Evolutionary conservation across 2,329 filamentous ascomycete genomes (phyloP), one percentile per base, ranked within the genome.

Genomic region (Celoporthe dispersa): DNA sequence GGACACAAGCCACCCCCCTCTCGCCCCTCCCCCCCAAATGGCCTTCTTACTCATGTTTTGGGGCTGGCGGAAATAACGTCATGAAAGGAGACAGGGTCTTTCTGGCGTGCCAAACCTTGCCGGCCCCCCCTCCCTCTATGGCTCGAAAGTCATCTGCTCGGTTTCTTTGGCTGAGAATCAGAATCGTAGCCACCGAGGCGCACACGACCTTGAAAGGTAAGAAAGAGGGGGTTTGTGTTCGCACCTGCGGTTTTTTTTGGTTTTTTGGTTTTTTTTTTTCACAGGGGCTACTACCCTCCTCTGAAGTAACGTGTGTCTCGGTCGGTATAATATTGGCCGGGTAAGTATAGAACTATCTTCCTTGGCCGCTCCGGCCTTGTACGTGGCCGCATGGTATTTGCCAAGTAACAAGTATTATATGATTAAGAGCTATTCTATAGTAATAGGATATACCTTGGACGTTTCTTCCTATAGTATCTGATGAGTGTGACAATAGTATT

Each of bases 21-120:
- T 7, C 7, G 19, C 44, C 44, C 22, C 44, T 22, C 37, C 37
- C 19, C 44, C 44, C 44, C 44, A 48, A 48, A 48, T 22, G 8
- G 19, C 16, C 33, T 60, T 35, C 57, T 37, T 60, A 60, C 33
- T 60, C 31, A 37, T 60, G 25, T 60, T 37, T 60, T n/a, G 19
- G 57, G 33, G 31, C 19, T 60, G 33, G 31, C 57, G 57, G 57
- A 33, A 60, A 60, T 60, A 60, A 60, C 31, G 57, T 60, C 57
- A 60, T 60, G 16, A 60, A 37, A 8, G 16, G 5, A n/a, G 6
- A 48, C 16, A 48, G 16, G 37, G 37, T 14, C 7, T 25, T 37
- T 9, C 12, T 60, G 31, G 57, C 22, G 22, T 37, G 19, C 57
- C 11, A n/a, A 37, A 7, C 8, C 57, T 25, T 3, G 57, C 37